These are phyloP conservation scores for Penicillium cinerascens DNA, from an alignment of 495 filamentous ascomycete genomes.

Conservation along the genomic window DNA sequence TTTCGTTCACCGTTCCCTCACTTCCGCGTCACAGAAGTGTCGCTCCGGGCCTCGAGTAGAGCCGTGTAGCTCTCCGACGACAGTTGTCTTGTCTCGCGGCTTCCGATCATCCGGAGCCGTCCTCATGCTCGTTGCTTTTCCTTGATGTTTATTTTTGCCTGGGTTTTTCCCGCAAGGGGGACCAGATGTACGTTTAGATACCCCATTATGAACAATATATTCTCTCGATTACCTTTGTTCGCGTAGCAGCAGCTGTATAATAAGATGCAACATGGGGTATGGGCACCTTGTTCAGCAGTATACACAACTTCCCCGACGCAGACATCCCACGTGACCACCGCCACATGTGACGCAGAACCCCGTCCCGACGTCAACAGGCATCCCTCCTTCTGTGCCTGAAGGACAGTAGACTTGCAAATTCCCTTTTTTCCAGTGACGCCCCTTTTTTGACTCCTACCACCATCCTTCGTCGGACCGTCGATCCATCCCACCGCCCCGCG, in stretches of 20 bases:
- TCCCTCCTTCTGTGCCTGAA: conserved; percentile 3
- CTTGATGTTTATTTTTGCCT: conserved; percentile 7
- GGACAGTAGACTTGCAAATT: neutral
- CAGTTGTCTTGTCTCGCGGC: neutral
- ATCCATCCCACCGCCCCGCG: neutral
- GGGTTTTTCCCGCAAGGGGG: conserved; percentile 6
- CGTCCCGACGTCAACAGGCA: conserved; percentile 1
- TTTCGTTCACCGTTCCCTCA: neutral
- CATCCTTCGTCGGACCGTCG: neutral
- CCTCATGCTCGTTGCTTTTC: conserved; percentile 3
- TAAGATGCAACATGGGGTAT: neutral
- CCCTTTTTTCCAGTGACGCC: neutral
- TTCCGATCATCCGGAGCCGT: neutral
- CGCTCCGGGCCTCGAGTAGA: neutral
- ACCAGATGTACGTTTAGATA: conserved; percentile 28
- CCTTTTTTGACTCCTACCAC: neutral
- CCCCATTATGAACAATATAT: conserved; percentile 15
- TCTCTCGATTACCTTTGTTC: neutral
- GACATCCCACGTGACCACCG: neutral
- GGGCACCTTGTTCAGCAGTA: neutral
- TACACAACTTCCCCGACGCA: neutral
- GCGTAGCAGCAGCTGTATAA: neutral
- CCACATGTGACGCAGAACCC: conserved; percentile 8
- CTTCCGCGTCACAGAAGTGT: neutral
- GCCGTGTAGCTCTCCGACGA: neutral